Evolutionary conservation across 495 filamentous ascomycete species (phyloP), one percentile per base, ranked within the genome.

Genomic region (Filosporella fistucella): DNA sequence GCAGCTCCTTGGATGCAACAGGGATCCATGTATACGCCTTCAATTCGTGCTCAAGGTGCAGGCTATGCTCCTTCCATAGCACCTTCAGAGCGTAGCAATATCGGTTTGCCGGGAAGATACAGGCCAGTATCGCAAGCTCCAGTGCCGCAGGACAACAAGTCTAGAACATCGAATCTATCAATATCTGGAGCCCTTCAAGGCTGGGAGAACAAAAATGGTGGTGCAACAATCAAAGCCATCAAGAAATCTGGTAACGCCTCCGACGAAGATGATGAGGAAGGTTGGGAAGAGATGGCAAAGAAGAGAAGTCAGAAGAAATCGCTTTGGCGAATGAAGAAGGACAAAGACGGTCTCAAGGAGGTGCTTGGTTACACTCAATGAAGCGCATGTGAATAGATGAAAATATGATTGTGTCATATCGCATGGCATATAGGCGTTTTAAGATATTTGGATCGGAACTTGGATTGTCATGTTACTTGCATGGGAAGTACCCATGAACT

Each of bases 61-160:
- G 71, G 72, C 6, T 78, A 81, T 69, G 61, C 76, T 50, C 65
- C 76, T 45, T 75, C 84, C 3, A 91, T 97, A 46, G 91, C 93
- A 4, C 94, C 93, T 4, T 95, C 87, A 1, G 93, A 98, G 67
- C 84, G 93, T 40, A 96, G 88, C 67, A 97, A 89, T 62, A 75
- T 96, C 47, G 94, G 93, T 2, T 69, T 91, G 39, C 87, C 91
- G 20, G 81, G 88, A 28, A 82, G 93, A n/a, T 98, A 98, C 66
- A 81, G 94, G 12, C 91, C 94, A 0, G 90, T 98, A 0, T 91
- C 88, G 23, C 74, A 78, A 47, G 53, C 64, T 29, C 65, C 71
- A 23, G 54, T 57, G 33, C 60, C 48, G 18, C 55, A 54, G 18
- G 59, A 57, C 49, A 70, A 63, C 47, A 51, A 65, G 34, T 58